Base-by-base conservation (phyloP, 2,329 filamentous ascomycete species). In the Ustulina deusta region DNA sequence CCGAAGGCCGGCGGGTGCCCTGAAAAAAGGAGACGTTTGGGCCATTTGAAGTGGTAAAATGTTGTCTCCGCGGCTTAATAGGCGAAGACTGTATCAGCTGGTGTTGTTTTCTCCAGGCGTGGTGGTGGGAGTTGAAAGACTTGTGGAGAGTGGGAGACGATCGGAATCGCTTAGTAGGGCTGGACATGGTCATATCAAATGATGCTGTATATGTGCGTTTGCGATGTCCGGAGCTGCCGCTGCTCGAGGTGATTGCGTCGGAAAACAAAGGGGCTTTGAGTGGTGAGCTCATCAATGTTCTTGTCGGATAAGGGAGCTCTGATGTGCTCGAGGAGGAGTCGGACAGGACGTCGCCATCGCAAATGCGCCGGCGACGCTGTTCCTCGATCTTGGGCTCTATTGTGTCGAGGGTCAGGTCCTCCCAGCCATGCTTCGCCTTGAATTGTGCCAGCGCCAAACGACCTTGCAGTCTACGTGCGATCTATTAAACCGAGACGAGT, bases 361-460 rank as follows among this genome's bases (percentile, higher is more conserved):
- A 84, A 62, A 90, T 85, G 74, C 91, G 87, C 81, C 91, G 92
- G 74, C 90, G 89, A 78, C 94, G 85, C 81, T 95, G 89, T 78
- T 94, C 88, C 78, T 95, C 91, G 70, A 95, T 84, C 78, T 91
- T 92, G 59, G 93, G 93, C 81, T 97, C 93, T 81, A 97, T 93
- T 69, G 86, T 90, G 78, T 94, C 93, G 76, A 97, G 88, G 70
- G 91, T 93, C 78, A 97, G 87, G 80, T 96, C 93, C 81, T 97
- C 92, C 90, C 94, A 97, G 79, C 94, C 94, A 83, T 97, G 92
- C 82, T 97, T 94, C 73, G 96, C 94, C 83, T 98, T 98, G 87
- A 97, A 96, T 81, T 97, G 96, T 78, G 96, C 96, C 71, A 98
- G 89, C 66, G 96, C 95, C 68, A 99, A 89, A 71, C 95, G 93